These are phyloP conservation scores for Mycogone perniciosa DNA, from an alignment of 2,329 filamentous ascomycete species.

Conservation along the genomic window DNA sequence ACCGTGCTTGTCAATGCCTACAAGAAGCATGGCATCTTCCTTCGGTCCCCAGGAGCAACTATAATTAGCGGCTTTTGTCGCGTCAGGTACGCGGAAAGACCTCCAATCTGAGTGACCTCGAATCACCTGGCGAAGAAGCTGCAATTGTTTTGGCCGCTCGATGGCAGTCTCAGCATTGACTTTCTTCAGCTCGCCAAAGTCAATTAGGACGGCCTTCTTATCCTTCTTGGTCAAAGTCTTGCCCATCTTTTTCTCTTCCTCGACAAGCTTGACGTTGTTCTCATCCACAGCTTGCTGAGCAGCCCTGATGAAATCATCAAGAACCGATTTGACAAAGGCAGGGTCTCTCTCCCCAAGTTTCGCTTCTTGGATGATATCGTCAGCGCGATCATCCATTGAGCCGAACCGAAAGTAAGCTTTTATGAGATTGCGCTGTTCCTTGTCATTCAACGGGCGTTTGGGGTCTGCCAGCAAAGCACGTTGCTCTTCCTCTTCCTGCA, in stretches of 20 bases:
- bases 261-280: constrained; percentile 66
- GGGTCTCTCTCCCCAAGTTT: constrained; percentile 76
- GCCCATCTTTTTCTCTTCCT: constrained; percentile 74
- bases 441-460: constrained; percentile 81
- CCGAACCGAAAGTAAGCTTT: constrained; percentile 87
- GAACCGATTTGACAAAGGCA: constrained; percentile 67
- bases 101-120: constrained; percentile 60
- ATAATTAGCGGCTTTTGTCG: constrained; percentile 87
- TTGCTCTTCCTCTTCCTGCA: constrained; percentile 66
- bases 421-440: constrained; percentile 88
- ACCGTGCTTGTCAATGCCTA: constrained; percentile 87
- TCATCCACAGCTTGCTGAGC: constrained; percentile 55
- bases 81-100: constrained; percentile 82
- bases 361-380: constrained; percentile 83
- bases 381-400: constrained; percentile 77
- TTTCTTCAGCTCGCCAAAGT: constrained; percentile 88
- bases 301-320: constrained; percentile 64
- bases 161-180: constrained; percentile 94
- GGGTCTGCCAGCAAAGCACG: constrained; percentile 73
- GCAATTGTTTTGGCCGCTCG: constrained; percentile 84
- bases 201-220: constrained; percentile 92
- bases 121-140: constrained; percentile 71
- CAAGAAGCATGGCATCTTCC: constrained; percentile 94
- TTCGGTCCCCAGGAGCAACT: constrained; percentile 85
- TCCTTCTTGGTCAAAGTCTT: constrained; percentile 93